Percentiles rank a stretch among this genome's conserved stretches.
These are phyloP conservation scores for Aotearoamyces nothofagi DNA, from an alignment of 2,329 filamentous ascomycete genomes.

Conservation along the genomic window DNA sequence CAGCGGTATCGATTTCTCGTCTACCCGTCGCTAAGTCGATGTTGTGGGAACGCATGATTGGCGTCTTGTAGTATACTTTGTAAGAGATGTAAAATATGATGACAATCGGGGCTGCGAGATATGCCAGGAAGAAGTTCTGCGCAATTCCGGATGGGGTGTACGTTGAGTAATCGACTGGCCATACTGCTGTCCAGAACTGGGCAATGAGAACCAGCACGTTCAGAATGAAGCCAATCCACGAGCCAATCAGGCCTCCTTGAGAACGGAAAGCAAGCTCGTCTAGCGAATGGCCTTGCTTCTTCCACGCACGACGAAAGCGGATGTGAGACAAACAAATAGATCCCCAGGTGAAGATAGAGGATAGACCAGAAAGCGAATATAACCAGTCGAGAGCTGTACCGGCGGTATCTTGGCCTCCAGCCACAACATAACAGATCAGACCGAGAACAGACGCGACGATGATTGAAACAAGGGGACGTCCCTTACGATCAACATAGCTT, in stretches of 20 bases:
- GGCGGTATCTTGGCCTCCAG: constrained; percentile 36
- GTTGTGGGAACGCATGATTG: constrained; percentile 48
- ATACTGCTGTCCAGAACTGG: constrained; percentile 80
- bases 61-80: constrained; percentile 60
- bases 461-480: constrained; percentile 66
- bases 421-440: constrained; percentile 63
- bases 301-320: constrained; percentile 77
- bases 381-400: constrained; percentile 64
- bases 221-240: constrained; percentile 63
- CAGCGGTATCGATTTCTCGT: constrained; percentile 67
- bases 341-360: constrained; percentile 65
- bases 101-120: constrained; percentile 56
- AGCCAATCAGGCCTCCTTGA: constrained; percentile 65
- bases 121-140: constrained; percentile 58
- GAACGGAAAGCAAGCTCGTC: constrained; percentile 69
- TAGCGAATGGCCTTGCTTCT: constrained; percentile 48
- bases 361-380: constrained; percentile 56
- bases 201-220: constrained; percentile 64
- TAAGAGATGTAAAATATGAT: constrained; percentile 54
- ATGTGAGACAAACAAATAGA: constrained; percentile 87
- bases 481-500: constrained; percentile 68
- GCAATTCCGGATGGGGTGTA: constrained; percentile 31
- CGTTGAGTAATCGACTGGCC: constrained; percentile 45
- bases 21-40: constrained; percentile 84
- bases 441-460: constrained; percentile 50